Evolutionary conservation across 2,329 filamentous ascomycete genomes (phyloP).

Genomic region (Alternaria gaisen): DNA sequence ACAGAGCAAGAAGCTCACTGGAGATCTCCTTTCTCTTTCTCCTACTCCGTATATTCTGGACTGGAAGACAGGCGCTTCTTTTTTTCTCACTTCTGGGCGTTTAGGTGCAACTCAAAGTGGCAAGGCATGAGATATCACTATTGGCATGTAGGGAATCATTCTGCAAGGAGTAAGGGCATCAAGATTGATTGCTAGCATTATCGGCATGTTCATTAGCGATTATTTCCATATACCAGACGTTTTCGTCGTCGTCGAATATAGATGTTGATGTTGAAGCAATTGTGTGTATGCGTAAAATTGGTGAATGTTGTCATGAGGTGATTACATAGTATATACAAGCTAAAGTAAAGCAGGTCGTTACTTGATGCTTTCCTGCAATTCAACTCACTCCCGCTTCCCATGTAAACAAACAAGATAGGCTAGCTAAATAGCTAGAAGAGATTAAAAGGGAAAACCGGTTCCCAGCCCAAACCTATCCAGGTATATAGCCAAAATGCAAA

Average conservation of each 20-base stretch:
- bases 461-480: constrained; percentile 2
- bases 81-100: neutral
- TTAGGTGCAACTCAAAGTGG: neutral
- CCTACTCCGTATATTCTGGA: neutral
- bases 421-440: neutral
- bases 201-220: neutral
- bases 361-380: neutral
- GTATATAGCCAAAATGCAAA: constrained; percentile 9
- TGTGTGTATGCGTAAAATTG: neutral
- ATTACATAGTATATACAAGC: neutral
- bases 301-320: neutral
- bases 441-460: neutral
- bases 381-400: neutral
- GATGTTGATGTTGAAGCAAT: neutral
- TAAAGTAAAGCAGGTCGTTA: neutral
- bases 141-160: constrained; percentile 1
- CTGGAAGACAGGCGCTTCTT: constrained; percentile 4
- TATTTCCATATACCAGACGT: constrained; percentile 1
- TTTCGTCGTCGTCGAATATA: neutral
- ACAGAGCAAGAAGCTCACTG: neutral
- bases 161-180: neutral
- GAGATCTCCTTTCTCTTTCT: neutral
- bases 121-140: neutral
- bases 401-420: neutral
- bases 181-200: neutral